Conservation (phyloP, 2,329 filamentous ascomycete species). For the Calonectria montana region DNA sequence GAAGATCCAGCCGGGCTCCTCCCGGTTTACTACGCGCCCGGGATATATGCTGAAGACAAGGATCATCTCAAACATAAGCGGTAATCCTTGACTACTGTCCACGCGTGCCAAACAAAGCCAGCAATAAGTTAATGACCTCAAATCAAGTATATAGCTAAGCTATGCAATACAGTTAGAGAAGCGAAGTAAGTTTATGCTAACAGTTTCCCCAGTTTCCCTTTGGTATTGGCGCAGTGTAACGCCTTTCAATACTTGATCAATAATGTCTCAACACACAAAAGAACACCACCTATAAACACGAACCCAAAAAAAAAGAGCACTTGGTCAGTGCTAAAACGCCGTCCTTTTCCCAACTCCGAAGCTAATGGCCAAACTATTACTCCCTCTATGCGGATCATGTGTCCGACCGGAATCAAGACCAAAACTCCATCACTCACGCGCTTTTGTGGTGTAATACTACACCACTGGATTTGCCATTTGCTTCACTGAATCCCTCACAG, state of each 20-base stretch:
- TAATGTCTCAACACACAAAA: slow-evolving; percentile 13
- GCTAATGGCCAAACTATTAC: slow-evolving; percentile 20
- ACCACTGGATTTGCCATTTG: slow-evolving; percentile 4
- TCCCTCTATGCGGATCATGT: neutral
- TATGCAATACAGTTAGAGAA: slow-evolving; percentile 25
- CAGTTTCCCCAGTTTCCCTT: slow-evolving; percentile 15
- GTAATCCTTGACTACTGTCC: too few species aligned
- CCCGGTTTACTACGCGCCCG: too few species aligned
- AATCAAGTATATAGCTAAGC: slow-evolving; percentile 26
- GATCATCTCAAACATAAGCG: too few species aligned
- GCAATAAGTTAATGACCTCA: slow-evolving; percentile 2
- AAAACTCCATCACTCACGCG: neutral
- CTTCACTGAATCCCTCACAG: slow-evolving; percentile 31
- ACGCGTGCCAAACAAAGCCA: neutral
- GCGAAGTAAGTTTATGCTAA: slow-evolving; percentile 1
- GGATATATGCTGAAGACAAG: too few species aligned
- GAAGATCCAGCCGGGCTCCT: too few species aligned
- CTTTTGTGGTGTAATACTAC: neutral
- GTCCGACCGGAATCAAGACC: neutral
- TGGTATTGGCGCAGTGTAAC: slow-evolving; percentile 22
- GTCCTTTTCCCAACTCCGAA: slow-evolving; percentile 35
- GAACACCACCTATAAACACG: slow-evolving; percentile 24
- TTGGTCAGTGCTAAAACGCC: slow-evolving; percentile 30
- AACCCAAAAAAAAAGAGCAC: slow-evolving; percentile 28
- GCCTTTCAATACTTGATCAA: slow-evolving; percentile 22